phyloP scores from a whole-genome alignment of 805 yeast genomes.

The Vanderwaltozyma tropicalis region DNA sequence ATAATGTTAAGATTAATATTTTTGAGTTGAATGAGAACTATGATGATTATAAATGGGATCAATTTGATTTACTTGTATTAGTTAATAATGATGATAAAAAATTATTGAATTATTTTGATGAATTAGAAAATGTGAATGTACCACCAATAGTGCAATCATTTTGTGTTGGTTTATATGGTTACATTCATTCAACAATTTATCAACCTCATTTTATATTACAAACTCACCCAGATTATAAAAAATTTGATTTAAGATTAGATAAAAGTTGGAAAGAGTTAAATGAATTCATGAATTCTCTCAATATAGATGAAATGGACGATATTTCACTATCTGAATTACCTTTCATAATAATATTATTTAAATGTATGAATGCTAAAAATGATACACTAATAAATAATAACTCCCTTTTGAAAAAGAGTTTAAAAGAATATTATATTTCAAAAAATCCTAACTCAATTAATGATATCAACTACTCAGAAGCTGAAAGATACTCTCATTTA shows the following conservation, averaged over 20 bases:
- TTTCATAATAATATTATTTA: slow-evolving; percentile 49
- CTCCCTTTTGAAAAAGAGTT: neutral
- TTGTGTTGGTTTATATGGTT: slow-evolving; percentile 58
- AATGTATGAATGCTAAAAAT: slow-evolving; percentile 29
- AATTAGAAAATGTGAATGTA: neutral
- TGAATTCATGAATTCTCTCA: slow-evolving; percentile 39
- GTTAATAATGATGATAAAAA: neutral
- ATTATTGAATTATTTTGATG: neutral
- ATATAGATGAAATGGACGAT: slow-evolving; percentile 33
- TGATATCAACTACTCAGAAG: slow-evolving; percentile 41
- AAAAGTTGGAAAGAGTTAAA: slow-evolving; percentile 63
- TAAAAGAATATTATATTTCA: too few species aligned
- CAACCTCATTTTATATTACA: slow-evolving; percentile 60
- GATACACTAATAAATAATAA: neutral
- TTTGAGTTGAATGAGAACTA: neutral
- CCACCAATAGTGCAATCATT: slow-evolving; percentile 47
- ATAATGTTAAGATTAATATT: neutral
- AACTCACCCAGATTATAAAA: slow-evolving; percentile 47
- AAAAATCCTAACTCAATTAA: slow-evolving; percentile 11
- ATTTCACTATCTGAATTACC: slow-evolving; percentile 58
- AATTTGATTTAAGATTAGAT: slow-evolving; percentile 57
- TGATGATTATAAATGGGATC: neutral
- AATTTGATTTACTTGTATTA: slow-evolving; percentile 1
- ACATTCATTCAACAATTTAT: slow-evolving; percentile 38
- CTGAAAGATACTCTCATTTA: slow-evolving; percentile 35